Base-by-base conservation (phyloP, 305 asterid species). In the Striga hermonthica region DNA sequence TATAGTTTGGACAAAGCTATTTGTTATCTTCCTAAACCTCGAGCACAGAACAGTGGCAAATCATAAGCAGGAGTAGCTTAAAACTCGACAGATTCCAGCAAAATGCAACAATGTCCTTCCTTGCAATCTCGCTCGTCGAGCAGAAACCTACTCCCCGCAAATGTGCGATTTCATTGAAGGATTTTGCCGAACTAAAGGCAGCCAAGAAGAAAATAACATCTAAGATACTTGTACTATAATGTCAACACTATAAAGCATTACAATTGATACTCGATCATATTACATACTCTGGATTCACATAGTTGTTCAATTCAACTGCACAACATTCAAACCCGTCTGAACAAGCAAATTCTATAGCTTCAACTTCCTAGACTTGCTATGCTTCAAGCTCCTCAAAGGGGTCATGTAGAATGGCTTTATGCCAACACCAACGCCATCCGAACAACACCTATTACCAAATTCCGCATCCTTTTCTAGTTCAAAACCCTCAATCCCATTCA, bases 391-490 rank as follows among this genome's bases (percentile, higher is more conserved):
- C 80, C 87, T 80, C 85, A 87, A 66, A 12, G 98, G 96, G 57
- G 94, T 86, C 90, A 87, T 77, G 79, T 92, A 86, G 80, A 92
- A 86, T 5, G 95, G 95, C 34, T 71, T 64, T 7, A 70, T 53
- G 55, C 83, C 86, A 62, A 74, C 77, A 7, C 83, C 86, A 12
- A 83, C 63, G 60, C 75, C 76, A 56, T 68, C 72, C 1, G 85
- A 64, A 28, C 75, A 60, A 57, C 73, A 71, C 35, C 77, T 82
- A 22, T 64, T 64, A 57, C 84, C 31, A 22, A 22, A 22, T 22
- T 22, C 81, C 73, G 16, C 59, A 58, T 78, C 81, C 52, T 84
- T 70, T 74, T 79, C 91, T 76, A 79, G 80, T 62, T 77, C 67
- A 49, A 78, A 81, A 9, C 77, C 83, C 67, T 76, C 89, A 77